These are phyloP conservation scores for Metroxylon sagu DNA, from an alignment of 176 grass and related monocot species.

Conservation along the genomic window DNA sequence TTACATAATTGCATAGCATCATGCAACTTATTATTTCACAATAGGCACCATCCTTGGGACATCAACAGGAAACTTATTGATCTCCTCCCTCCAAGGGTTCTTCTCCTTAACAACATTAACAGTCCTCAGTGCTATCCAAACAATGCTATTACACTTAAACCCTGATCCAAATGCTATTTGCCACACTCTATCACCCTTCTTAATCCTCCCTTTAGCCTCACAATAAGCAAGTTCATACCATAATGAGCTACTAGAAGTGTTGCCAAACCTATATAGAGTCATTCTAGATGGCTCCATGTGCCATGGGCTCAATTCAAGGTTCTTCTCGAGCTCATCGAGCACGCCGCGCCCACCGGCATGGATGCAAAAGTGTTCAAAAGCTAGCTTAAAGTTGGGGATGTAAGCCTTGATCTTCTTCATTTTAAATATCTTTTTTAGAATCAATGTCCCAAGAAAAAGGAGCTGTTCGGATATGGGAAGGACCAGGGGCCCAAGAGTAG, in stretches of 20 bases:
- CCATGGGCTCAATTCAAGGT: slow-evolving; percentile 21
- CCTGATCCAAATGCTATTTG: slow-evolving; percentile 34
- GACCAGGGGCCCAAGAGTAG: slow-evolving; percentile 21
- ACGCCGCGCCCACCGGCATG: slow-evolving; percentile 46
- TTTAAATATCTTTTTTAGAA: slow-evolving; percentile 5
- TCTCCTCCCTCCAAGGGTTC: slow-evolving; percentile 19
- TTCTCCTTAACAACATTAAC: slow-evolving; percentile 4
- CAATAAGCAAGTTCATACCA: slow-evolving; percentile 66
- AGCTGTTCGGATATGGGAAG: slow-evolving; percentile 41
- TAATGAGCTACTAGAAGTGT: slow-evolving; percentile 60
- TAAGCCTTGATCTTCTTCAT: slow-evolving; percentile 20
- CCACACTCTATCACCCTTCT: slow-evolving; percentile 31
- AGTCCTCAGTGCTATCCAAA: slow-evolving; percentile 36
- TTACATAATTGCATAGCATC: too few relatives aligned
- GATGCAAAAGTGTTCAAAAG: slow-evolving; percentile 61
- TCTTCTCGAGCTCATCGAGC: slow-evolving; percentile 53
- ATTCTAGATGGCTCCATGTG: slow-evolving; percentile 71
- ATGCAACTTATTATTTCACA: too few relatives aligned
- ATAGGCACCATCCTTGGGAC: slow-evolving; percentile 26
- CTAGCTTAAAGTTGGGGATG: slow-evolving; percentile 45
- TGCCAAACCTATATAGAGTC: slow-evolving; percentile 57
- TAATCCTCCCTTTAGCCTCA: slow-evolving; percentile 45
- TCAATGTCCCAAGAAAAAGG: slow-evolving; percentile 16
- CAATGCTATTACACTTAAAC: slow-evolving; percentile 44
- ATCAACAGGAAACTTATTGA: slow-evolving; percentile 24